Percentiles rank a stretch among this genome's conserved stretches.
Evolutionary conservation across 495 filamentous ascomycete species (phyloP).

Genomic region (Podospora sp.): DNA sequence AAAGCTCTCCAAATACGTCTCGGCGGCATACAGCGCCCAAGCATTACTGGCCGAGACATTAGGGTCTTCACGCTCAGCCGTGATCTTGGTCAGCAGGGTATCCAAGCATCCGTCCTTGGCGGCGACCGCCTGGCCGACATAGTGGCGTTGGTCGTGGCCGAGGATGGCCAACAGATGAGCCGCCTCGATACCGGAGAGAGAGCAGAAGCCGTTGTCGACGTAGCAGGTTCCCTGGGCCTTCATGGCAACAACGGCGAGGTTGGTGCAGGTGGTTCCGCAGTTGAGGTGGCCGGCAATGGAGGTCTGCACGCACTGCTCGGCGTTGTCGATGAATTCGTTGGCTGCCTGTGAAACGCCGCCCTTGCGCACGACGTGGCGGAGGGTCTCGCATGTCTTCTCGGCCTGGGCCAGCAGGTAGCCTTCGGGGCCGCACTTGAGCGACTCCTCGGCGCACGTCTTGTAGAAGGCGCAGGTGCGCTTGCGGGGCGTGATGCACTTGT

Average conservation of each 20-base stretch:
- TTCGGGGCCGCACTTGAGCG: neutral
- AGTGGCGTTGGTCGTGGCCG: neutral
- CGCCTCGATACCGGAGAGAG: neutral
- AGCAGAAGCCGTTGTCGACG: neutral
- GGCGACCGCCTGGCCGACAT: neutral
- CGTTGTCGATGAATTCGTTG: neutral
- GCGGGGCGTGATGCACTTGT: neutral
- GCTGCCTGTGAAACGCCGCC: neutral
- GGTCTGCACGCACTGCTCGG: constrained; percentile 7
- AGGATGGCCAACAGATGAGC: neutral
- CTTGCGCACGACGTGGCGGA: neutral
- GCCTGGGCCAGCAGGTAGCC: neutral
- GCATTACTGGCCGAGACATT: neutral
- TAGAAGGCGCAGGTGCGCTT: neutral
- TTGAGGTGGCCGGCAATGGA: neutral
- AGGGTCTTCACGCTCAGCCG: neutral
- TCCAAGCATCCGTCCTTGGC: neutral
- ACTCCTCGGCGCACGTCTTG: neutral
- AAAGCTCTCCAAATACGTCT: neutral
- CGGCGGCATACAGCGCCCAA: neutral
- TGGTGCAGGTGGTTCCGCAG: neutral
- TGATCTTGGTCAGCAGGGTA: neutral
- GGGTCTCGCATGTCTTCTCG: neutral
- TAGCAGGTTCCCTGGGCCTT: neutral
- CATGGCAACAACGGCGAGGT: neutral